Base-by-base conservation (phyloP, 2,329 filamentous ascomycete species). In the Arthrobotrys musiformis region DNA sequence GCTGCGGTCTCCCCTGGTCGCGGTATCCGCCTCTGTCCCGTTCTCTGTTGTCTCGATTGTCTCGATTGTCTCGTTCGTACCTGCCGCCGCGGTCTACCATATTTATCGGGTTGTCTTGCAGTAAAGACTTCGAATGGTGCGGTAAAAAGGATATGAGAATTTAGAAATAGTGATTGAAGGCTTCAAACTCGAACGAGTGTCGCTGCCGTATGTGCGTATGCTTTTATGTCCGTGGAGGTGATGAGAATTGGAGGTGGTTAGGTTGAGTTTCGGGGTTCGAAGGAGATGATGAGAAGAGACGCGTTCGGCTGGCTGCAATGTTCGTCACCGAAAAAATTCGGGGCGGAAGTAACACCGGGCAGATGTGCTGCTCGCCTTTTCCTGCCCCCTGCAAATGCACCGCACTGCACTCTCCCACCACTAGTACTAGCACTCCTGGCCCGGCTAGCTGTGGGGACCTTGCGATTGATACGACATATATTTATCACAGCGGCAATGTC, bases 51-150 rank as follows among this genome's bases (percentile, higher is more conserved):
- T 77, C 73, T 28, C 73, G 66, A 52, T 70, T 66, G 60, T 77
- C 66, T 24, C 73, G 64, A 33, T 50, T 60, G 28, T 77, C 73
- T 33, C 73, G 66, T 60, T 77, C 73, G 60, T 77, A 70, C 33
- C 73, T 67, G 61, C 73, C 73, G 61, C 72, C 72, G 26, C 73
- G 73, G 52, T 77, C 73, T 30, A 70, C 73, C 73, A 77, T 77
- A n/a, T 54, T 77, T 26, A 37, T 35, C 28, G 64, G 22, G 26
- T 33, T 40, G 30, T 48, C 6, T 58, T 28, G 54, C 11, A 30
- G 35, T 33, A 24, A 46, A 35, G 2, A 6, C 24, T 11, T n/a
- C n/a, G n/a, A n/a, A 26, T 2, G 33, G 19, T n/a, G 8, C 46
- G 26, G 28, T 24, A 42, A 22, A 22, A 61, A 46, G 24, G 40